These are phyloP conservation scores for Candida ficus DNA, from an alignment of 805 yeast genomes.

Conservation along the genomic window DNA sequence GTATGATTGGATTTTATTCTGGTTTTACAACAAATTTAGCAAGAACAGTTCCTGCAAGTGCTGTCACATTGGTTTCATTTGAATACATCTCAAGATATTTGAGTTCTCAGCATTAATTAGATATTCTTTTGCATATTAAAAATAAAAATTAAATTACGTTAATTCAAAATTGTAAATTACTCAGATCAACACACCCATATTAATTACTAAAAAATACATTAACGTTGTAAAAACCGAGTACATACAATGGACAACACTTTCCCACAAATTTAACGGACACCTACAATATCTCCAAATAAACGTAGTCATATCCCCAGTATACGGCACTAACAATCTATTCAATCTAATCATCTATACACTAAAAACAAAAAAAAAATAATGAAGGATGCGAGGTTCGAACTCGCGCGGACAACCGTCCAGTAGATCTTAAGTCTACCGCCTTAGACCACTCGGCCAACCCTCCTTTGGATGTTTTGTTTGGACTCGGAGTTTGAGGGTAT, in stretches of 20 bases:
- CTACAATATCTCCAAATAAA: too few relatives aligned
- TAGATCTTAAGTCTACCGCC: conserved; percentile 9
- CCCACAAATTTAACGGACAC: too few relatives aligned
- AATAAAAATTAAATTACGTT: too few relatives aligned
- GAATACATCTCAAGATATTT: conserved; percentile 52
- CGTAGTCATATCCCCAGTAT: too few relatives aligned
- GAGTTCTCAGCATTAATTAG: conserved; percentile 3
- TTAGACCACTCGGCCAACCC: conserved; percentile 10
- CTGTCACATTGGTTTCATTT: conserved; percentile 90
- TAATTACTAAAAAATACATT: too few relatives aligned
- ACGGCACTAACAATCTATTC: neutral
- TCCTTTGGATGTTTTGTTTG: too few relatives aligned
- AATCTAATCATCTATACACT: neutral
- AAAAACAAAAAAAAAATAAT: neutral
- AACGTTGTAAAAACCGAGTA: too few relatives aligned
- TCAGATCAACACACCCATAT: too few relatives aligned
- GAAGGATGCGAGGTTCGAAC: conserved; percentile 10
- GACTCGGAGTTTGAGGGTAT: too few relatives aligned
- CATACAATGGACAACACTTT: too few relatives aligned
- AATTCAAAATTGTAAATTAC: too few relatives aligned
- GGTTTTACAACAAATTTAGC: conserved; percentile 84
- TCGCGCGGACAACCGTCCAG: conserved; percentile 7
- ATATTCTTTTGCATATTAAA: neutral
- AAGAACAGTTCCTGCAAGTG: conserved; percentile 91
- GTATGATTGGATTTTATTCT: conserved; percentile 77